Conservation (phyloP, 768 basidiomycete species). For the Auriscalpium orientale region DNA sequence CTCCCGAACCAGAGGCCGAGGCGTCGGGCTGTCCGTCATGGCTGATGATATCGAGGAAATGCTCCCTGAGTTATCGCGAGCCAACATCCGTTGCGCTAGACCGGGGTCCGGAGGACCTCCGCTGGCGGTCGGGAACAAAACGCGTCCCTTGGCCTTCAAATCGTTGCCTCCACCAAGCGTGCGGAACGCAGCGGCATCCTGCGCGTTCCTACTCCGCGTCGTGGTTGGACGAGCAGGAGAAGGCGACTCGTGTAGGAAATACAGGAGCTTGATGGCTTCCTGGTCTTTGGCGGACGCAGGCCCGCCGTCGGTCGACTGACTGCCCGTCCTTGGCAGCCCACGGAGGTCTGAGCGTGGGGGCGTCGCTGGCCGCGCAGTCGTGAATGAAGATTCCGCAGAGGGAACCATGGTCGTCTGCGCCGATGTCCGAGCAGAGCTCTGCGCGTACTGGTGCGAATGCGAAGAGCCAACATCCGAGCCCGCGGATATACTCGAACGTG, state of each 20-base stretch:
- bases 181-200: conserved; percentile 50
- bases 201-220: conserved; percentile 36
- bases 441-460: conserved; percentile 57
- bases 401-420: conserved; percentile 32
- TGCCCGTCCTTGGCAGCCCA: conserved; percentile 13
- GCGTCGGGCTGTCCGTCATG: conserved; percentile 1
- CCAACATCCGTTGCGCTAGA: conserved; percentile 10
- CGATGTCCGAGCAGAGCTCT: conserved; percentile 55
- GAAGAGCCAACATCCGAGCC: conserved; percentile 59
- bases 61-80: conserved; percentile 32
- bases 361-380: conserved; percentile 24
- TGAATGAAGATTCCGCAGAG: conserved; percentile 34
- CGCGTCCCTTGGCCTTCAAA: conserved; percentile 56
- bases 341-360: conserved; percentile 25
- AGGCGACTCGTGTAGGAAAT: conserved; percentile 79
- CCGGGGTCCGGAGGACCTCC: conserved; percentile 13
- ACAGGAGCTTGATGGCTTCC: conserved; percentile 82
- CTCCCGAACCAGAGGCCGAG: conserved; percentile 3
- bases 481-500: conserved; percentile 62
- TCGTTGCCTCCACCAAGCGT: conserved; percentile 42
- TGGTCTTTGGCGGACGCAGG: conserved; percentile 49
- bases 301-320: conserved; percentile 23
- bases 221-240: conserved; percentile 62
- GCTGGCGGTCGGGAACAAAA: conserved; percentile 49
- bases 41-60: conserved; percentile 34